Percentiles rank a stretch among this genome's conserved stretches.
These are phyloP conservation scores for Rhododendron vialii DNA, from an alignment of 148 eudicot species.

Conservation along the genomic window DNA sequence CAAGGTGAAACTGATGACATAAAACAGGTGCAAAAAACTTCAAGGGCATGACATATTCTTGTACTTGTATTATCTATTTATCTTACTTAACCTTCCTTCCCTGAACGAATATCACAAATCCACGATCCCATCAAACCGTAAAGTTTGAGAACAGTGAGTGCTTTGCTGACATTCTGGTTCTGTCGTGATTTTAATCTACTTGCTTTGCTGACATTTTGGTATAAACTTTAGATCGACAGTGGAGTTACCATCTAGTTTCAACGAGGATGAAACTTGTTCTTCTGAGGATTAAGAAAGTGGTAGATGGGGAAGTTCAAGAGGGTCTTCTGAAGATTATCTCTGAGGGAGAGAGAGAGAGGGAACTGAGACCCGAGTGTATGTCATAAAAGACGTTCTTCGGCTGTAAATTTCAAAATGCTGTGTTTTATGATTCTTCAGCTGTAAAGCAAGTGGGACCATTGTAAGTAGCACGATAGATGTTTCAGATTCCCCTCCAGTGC, in stretches of 20 bases:
- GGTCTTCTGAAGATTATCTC: neutral
- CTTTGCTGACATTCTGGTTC: neutral
- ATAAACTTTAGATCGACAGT: conserved; percentile 35
- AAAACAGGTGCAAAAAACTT: no score
- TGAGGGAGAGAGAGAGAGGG: neutral
- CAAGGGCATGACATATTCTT: neutral
- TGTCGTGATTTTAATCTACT: neutral
- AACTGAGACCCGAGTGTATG: neutral
- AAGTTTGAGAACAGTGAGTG: neutral
- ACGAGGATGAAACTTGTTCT: conserved; percentile 84
- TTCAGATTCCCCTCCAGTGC: conserved; percentile 5
- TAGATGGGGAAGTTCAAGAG: neutral
- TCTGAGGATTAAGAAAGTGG: conserved; percentile 38
- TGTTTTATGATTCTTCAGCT: neutral
- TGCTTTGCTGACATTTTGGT: conserved; percentile 3
- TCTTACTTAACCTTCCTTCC: neutral
- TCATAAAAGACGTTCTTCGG: neutral
- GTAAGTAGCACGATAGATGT: neutral
- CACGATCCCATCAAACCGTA: neutral
- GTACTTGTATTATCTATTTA: neutral
- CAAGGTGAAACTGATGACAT: neutral
- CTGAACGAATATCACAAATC: neutral
- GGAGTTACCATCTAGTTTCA: conserved; percentile 67
- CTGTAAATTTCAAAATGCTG: neutral
- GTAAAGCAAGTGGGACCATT: neutral